Evolutionary conservation across 768 basidiomycete genomes (phyloP).

Genomic region (Paxillus rubicundulus): DNA sequence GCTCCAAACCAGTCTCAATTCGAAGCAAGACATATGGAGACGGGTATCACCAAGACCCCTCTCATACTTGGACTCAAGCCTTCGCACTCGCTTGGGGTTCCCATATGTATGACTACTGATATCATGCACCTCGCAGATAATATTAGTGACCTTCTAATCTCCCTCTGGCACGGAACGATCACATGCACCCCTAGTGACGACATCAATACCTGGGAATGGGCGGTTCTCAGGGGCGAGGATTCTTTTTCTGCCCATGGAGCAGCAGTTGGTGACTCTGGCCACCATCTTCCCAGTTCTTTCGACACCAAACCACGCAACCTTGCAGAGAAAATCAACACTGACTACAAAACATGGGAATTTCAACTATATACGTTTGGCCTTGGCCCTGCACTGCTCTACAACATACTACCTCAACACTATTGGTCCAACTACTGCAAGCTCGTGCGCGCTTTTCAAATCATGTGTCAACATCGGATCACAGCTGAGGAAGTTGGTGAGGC

Average conservation of each 20-base stretch:
- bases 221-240: slow-evolving; percentile 17
- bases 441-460: slow-evolving; percentile 15
- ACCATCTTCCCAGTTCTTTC: slow-evolving; percentile 13
- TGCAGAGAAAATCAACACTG: slow-evolving; percentile 19
- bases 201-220: slow-evolving; percentile 29
- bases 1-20: slow-evolving; percentile 19
- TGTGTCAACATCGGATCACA: slow-evolving; percentile 18
- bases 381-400: slow-evolving; percentile 12
- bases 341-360: slow-evolving; percentile 26
- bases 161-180: slow-evolving; percentile 23
- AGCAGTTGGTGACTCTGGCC: slow-evolving; percentile 11
- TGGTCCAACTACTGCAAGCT: slow-evolving; percentile 20
- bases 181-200: slow-evolving; percentile 15
- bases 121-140: slow-evolving; percentile 39
- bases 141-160: slow-evolving; percentile 14
- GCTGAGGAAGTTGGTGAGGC: too few relatives aligned
- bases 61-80: slow-evolving; percentile 33
- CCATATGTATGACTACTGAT: slow-evolving; percentile 35
- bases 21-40: slow-evolving; percentile 21
- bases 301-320: slow-evolving; percentile 14
- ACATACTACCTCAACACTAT: slow-evolving; percentile 10
- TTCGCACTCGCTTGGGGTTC: slow-evolving; percentile 22
- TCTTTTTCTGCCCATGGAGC: slow-evolving; percentile 9
- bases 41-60: slow-evolving; percentile 34
- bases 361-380: slow-evolving; percentile 14